Evolutionary conservation across 179 eudicot genomes (phyloP), one percentile per base, ranked within the genome.

Genomic region (Carnegiea gigantea): DNA sequence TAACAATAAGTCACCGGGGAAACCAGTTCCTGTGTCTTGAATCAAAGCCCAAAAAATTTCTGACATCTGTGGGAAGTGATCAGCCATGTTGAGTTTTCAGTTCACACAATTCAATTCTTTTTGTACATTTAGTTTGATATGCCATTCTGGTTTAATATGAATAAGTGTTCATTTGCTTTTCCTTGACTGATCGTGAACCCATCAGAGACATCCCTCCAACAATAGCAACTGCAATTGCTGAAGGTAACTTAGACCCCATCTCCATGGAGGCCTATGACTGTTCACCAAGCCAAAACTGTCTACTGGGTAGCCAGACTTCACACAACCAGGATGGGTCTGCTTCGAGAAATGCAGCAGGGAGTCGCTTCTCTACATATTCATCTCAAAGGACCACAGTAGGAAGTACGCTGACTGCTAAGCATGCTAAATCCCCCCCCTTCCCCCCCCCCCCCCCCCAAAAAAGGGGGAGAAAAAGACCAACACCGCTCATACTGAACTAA

Each of bases 231-330:
- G 91, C 96, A 78, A 92, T 93, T 70, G 96, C 96, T 65, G 85
- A 87, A 86, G 96, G 96, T 73, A 82, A 85, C 23, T 60, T 93
- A 78, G 90, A 93, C 77, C 98, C 98, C 33, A 81, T 73, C 64
- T 89, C 93, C 77, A 90, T 92, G 98, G 84, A 92, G 82, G 92
- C 93, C n/a, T 93, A 86, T 77, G 80, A 89, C 54, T 83, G 80
- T 80, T 84, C 85, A 26, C 83, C 85, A 40, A 80, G 77, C 79
- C 15, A 78, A 82, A 20, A 57, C 62, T 4, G 5, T 57, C 62
- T 18, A 0, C n/a, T 57, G n/a, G n/a, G 6, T 57, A 57, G 62
- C 62, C 62, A 57, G 14, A 44, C 68, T 30, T 82, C 60, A 40
- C 33, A 70, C 44, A 72, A 43, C 1, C 28, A 9, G 3, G 43